Conservation (phyloP, 257 asterid genomes). For the Solanum tacnaense region DNA sequence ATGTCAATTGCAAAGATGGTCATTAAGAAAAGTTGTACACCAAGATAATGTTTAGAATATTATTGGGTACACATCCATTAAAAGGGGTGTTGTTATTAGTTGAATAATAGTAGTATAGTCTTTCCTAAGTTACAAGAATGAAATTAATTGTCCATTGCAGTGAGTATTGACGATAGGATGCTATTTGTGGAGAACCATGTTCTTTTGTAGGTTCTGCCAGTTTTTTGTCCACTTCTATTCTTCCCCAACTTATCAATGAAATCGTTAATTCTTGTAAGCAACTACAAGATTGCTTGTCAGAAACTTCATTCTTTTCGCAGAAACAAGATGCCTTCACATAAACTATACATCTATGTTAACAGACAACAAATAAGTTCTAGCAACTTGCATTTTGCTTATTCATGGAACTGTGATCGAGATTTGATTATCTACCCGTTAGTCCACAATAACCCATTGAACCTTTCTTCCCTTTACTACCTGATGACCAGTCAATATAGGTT, state of each 20-base stretch:
- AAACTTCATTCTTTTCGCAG: neutral
- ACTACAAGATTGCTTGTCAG: neutral
- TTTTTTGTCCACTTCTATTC: neutral
- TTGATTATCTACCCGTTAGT: neutral
- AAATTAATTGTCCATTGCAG: neutral
- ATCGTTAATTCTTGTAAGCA: neutral
- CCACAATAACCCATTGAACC: neutral
- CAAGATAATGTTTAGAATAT: neutral
- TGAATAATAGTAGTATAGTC: neutral
- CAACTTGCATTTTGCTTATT: neutral
- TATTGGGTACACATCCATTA: neutral
- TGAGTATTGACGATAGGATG: neutral
- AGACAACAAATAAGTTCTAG: neutral
- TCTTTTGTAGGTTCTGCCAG: neutral
- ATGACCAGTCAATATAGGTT: neutral
- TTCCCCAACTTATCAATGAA: neutral
- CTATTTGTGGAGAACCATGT: neutral
- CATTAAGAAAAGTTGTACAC: neutral
- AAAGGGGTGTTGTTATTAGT: neutral
- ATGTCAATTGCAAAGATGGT: neutral
- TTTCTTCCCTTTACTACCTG: neutral
- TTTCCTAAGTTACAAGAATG: neutral
- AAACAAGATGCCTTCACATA: neutral
- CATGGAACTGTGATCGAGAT: neutral
- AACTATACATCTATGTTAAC: neutral